phyloP scores from a whole-genome alignment of 768 basidiomycete genomes.

The Cystofilobasidium macerans region DNA sequence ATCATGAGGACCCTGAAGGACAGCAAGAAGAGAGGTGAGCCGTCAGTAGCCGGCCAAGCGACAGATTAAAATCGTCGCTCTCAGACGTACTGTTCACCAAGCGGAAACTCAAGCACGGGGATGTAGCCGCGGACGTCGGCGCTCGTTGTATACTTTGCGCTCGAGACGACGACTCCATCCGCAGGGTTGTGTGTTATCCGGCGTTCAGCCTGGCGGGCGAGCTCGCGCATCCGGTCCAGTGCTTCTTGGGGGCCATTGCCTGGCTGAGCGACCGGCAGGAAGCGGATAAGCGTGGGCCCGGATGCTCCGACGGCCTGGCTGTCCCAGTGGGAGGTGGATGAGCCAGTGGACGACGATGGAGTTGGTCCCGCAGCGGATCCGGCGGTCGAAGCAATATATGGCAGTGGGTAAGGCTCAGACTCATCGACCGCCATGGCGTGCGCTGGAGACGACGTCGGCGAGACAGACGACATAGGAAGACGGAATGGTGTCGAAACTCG shows the following conservation, averaged over 20 bases:
- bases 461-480: background rate
- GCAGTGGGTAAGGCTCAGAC: background rate
- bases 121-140: conserved; percentile 37
- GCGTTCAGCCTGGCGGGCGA: background rate
- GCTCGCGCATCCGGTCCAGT: background rate
- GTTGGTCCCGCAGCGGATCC: background rate
- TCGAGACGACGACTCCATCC: background rate
- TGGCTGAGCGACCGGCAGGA: conserved; percentile 1
- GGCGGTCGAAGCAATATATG: background rate
- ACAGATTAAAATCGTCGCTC: no score
- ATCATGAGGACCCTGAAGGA: conserved; percentile 69
- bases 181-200: background rate
- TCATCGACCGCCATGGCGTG: background rate
- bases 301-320: no score
- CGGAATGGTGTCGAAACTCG: no score
- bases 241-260: background rate
- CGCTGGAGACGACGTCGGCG: background rate
- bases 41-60: background rate
- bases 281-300: background rate
- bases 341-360: background rate
- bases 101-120: conserved; percentile 78
- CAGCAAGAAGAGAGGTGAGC: background rate
- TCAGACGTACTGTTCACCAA: conserved; percentile 57
- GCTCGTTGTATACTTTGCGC: conserved; percentile 17
- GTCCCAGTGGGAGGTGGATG: no score